Percentiles rank a stretch among this genome's conserved stretches.
Conservation (phyloP, 176 grass and related monocot species). For the Metroxylon sagu region DNA sequence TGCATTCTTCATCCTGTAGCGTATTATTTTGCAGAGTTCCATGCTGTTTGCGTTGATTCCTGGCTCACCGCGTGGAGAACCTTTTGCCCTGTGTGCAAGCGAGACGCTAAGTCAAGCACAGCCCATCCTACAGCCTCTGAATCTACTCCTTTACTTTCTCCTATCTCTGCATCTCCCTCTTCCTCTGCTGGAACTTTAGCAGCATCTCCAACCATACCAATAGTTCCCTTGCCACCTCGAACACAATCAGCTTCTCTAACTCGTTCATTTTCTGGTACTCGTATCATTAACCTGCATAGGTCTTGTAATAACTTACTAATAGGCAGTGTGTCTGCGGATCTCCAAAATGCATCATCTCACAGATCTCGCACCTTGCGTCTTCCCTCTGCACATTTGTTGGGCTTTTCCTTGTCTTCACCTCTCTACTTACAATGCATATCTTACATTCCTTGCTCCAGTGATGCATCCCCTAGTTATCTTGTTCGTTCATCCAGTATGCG, state of each 20-base stretch:
- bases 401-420: conserved; percentile 49
- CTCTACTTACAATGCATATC: conserved; percentile 38
- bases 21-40: conserved; percentile 65
- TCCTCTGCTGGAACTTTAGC: background rate
- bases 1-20: conserved; percentile 2
- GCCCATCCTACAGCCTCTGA: conserved; percentile 42
- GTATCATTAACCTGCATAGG: conserved; percentile 35
- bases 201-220: conserved; percentile 1
- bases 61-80: conserved; percentile 95
- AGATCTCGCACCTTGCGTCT: conserved; percentile 28
- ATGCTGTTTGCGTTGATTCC: conserved; percentile 76
- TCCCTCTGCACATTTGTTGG: conserved; percentile 43
- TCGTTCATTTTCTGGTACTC: background rate
- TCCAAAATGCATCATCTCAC: conserved; percentile 51
- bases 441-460: conserved; percentile 35
- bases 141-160: conserved; percentile 59
- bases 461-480: conserved; percentile 50
- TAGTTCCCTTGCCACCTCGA: background rate
- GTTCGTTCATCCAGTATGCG: conserved; percentile 47
- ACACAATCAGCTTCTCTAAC: background rate
- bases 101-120: conserved; percentile 47
- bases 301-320: conserved; percentile 38
- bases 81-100: conserved; percentile 94
- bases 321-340: conserved; percentile 50
- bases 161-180: conserved; percentile 9